These are phyloP conservation scores for Aureobasidium uvarum DNA, from an alignment of 2,329 filamentous ascomycete genomes.

Conservation along the genomic window DNA sequence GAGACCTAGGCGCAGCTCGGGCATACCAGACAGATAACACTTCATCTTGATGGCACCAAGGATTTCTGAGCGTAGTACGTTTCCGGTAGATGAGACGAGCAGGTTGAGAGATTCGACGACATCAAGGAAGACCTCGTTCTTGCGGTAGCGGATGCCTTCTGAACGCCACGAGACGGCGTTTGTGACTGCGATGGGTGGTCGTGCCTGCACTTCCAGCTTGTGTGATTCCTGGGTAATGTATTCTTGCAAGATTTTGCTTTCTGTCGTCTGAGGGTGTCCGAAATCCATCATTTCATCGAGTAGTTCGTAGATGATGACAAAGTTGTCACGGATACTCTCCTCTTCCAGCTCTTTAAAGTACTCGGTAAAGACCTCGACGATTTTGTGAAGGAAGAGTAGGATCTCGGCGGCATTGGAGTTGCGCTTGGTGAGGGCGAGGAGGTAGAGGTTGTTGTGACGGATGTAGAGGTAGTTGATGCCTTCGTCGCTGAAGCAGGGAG, in stretches of 20 bases:
- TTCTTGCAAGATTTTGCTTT: constrained; percentile 97
- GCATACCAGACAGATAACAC: constrained; percentile 98
- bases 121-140: constrained; percentile 99
- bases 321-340: constrained; percentile 98
- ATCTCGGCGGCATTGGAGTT: constrained; percentile 99
- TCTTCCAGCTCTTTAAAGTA: constrained; percentile 99
- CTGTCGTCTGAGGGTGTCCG: constrained; percentile 97
- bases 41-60: constrained; percentile 99
- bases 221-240: constrained; percentile 97
- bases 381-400: constrained; percentile 93
- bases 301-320: constrained; percentile 98
- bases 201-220: constrained; percentile 94
- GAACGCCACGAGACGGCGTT: constrained; percentile 98
- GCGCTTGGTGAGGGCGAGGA: constrained; percentile 95
- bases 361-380: constrained; percentile 98
- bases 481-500: constrained; percentile 96
- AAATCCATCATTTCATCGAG: constrained; percentile 99
- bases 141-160: constrained; percentile 96
- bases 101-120: constrained; percentile 96
- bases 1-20: constrained; percentile 85
- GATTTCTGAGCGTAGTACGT: constrained; percentile 93
- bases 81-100: constrained; percentile 89
- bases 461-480: constrained; percentile 99
- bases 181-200: constrained; percentile 94
- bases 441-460: constrained; percentile 97